phyloP scores from a whole-genome alignment of 2,329 filamentous ascomycete species.

The Dothistroma septosporum region DNA sequence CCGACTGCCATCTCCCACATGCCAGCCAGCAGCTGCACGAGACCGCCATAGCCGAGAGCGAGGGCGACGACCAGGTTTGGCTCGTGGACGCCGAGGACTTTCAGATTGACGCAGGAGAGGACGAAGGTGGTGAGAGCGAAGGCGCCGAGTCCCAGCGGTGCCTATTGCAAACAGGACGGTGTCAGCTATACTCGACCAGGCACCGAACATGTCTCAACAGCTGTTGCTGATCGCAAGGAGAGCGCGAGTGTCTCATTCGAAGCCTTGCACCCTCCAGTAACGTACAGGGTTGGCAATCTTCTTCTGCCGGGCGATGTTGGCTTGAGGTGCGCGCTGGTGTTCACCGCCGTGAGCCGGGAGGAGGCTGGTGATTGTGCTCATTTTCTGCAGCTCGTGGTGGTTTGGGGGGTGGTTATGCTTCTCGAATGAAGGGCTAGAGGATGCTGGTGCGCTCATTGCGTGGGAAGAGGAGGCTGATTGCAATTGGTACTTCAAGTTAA shows the following conservation, averaged over 20 bases:
- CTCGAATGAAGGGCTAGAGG: background rate
- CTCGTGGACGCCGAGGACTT: conserved; percentile 54
- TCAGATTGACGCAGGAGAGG: conserved; percentile 69
- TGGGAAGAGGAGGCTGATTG: background rate
- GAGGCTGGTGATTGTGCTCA: background rate
- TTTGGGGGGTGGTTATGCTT: background rate
- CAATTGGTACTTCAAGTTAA: background rate
- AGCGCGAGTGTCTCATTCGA: no score
- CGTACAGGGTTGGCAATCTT: conserved; percentile 65
- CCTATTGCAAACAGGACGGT: conserved; percentile 31
- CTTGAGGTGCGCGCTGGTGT: background rate
- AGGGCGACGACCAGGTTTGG: conserved; percentile 66
- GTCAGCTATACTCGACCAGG: no score
- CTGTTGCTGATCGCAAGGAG: no score
- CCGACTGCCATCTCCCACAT: conserved; percentile 93
- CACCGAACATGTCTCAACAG: no score
- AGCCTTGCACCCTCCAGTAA: no score
- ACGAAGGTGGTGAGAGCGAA: conserved; percentile 83
- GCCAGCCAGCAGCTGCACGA: conserved; percentile 74
- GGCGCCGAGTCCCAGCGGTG: conserved; percentile 69
- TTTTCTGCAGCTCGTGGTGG: background rate
- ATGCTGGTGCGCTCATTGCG: background rate
- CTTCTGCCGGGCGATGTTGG: conserved; percentile 5
- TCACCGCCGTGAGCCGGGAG: background rate
- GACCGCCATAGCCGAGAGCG: conserved; percentile 71